Evolutionary conservation across 2,329 filamentous ascomycete genomes (phyloP), one percentile per base, ranked within the genome.

Genomic region (Didymellaceae sp.): DNA sequence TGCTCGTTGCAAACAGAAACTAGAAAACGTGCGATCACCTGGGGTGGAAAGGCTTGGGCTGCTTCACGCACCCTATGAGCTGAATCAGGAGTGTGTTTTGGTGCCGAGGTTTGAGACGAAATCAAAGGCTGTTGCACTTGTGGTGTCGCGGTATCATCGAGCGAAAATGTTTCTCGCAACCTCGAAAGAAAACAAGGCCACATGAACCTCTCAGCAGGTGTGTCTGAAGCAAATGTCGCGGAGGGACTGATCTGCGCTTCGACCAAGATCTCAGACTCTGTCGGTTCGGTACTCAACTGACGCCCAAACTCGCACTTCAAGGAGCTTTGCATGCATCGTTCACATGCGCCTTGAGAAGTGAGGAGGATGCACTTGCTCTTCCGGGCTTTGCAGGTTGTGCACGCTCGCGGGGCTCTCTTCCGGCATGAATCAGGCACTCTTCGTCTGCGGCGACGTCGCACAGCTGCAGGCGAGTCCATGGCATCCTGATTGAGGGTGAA

Each of bases 331-430:
- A 32, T 30, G 24, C 38, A 48, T 18, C 38, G 24, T 9, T 48
- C 16, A 18, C 45, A 48, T 4, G 24, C n/a, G 13, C 38, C 45
- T n/a, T 18, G 45, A 6, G 33, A 33, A 2, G 46, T 50, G 20
- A 33, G 21, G 20, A 33, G 21, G n/a, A 50, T 50, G 16, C 46
- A 50, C 28, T 44, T 44, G 26, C 46, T 44, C 21, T 50, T 50
- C 6, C 39, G 31, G 10, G 39, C 21, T 17, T 39, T 50, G 22
- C 46, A 50, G 20, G 32, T 22, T 7, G 33, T 50, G 33, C 39
- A 50, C 2, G 46, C 39, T 3, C 46, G 28, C 11, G 41, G 35
- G 16, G 47, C 40, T 13, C 40, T 13, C 13, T 50, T 40, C 14
- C 34, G 33, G 8, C 16, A 26, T 20, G 13, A 34, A 14, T 50